Percentiles rank a stretch among this genome's conserved stretches.
These are phyloP conservation scores for Heterobasidion irregulare DNA, from an alignment of 1,284 basidiomycete genomes.

Conservation along the genomic window DNA sequence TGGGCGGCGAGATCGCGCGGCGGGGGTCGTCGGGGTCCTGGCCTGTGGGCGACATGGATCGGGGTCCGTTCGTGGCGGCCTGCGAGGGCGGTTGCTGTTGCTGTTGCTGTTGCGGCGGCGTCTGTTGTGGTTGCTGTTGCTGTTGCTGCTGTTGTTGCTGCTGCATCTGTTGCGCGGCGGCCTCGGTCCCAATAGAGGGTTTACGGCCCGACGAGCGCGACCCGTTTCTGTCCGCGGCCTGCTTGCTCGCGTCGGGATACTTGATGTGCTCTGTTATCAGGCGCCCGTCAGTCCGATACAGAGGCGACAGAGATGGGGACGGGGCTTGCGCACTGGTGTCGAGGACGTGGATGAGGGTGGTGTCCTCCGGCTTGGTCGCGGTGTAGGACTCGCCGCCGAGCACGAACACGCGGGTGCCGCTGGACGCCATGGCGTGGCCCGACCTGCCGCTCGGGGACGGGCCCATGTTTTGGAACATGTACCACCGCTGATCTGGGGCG, in stretches of 20 bases:
- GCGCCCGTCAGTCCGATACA: no score
- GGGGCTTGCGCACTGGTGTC: constrained; percentile 60
- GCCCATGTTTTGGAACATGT: constrained; percentile 77
- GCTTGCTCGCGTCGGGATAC: constrained; percentile 67
- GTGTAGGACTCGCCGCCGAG: constrained; percentile 84
- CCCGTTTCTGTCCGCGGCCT: constrained; percentile 19
- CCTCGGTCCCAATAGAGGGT: constrained; percentile 25
- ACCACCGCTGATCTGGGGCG: constrained; percentile 65
- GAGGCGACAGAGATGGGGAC: background rate
- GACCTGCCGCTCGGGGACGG: constrained; percentile 57
- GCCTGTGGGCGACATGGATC: background rate
- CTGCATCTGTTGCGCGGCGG: background rate
- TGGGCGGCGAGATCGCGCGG: constrained; percentile 56
- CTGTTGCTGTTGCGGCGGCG: constrained; percentile 45
- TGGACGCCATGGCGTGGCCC: constrained; percentile 64
- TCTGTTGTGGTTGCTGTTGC: constrained; percentile 31
- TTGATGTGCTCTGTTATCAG: constrained; percentile 76
- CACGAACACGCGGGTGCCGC: constrained; percentile 57
- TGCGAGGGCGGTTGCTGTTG: background rate
- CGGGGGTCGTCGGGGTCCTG: constrained; percentile 48
- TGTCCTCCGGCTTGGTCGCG: constrained; percentile 71
- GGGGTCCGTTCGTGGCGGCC: background rate
- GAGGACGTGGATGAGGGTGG: constrained; percentile 78
- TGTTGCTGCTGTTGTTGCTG: constrained; percentile 9
- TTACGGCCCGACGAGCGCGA: constrained; percentile 24